A percentile compares a stretch with the other conserved stretches of the same genome.
These are phyloP conservation scores for Phytophthora europaea DNA, from an alignment of 352 stramenopile genomes.

Conservation along the genomic window DNA sequence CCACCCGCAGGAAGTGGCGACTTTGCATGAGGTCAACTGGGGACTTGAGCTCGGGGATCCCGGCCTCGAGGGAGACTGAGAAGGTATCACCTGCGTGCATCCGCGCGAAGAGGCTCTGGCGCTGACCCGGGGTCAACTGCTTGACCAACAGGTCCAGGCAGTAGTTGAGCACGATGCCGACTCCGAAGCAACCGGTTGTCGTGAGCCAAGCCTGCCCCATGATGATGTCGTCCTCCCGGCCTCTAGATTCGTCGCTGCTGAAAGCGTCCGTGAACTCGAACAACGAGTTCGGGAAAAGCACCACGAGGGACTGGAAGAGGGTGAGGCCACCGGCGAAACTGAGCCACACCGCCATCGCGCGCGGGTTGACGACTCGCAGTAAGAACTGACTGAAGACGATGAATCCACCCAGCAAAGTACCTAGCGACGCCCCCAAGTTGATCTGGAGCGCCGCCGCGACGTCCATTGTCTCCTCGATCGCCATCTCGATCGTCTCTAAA, in stretches of 20 bases:
- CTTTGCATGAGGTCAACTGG: slow-evolving; percentile 27
- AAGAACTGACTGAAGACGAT: slow-evolving; percentile 65
- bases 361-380: slow-evolving; percentile 57
- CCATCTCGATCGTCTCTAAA: slow-evolving; percentile 8
- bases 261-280: slow-evolving; percentile 44
- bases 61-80: slow-evolving; percentile 26
- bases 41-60: slow-evolving; percentile 36
- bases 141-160: slow-evolving; percentile 51
- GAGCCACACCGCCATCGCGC: slow-evolving; percentile 57
- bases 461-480: slow-evolving; percentile 31
- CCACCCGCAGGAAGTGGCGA: slow-evolving; percentile 36
- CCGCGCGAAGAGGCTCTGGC: slow-evolving; percentile 26
- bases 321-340: slow-evolving; percentile 69
- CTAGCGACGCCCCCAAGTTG: slow-evolving; percentile 52
- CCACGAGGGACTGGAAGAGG: slow-evolving; percentile 76
- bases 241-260: slow-evolving; percentile 21
- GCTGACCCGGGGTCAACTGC: slow-evolving; percentile 38
- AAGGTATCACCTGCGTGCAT: slow-evolving; percentile 29
- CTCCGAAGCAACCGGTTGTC: slow-evolving; percentile 88
- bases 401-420: slow-evolving; percentile 60
- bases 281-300: slow-evolving; percentile 67
- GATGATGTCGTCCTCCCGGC: slow-evolving; percentile 18
- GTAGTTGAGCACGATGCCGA: slow-evolving; percentile 72
- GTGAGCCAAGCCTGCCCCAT: slow-evolving; percentile 71
- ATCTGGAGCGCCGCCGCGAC: slow-evolving; percentile 45